Conservation (phyloP, 768 basidiomycete genomes). For the Rhodotorula paludigena region DNA sequence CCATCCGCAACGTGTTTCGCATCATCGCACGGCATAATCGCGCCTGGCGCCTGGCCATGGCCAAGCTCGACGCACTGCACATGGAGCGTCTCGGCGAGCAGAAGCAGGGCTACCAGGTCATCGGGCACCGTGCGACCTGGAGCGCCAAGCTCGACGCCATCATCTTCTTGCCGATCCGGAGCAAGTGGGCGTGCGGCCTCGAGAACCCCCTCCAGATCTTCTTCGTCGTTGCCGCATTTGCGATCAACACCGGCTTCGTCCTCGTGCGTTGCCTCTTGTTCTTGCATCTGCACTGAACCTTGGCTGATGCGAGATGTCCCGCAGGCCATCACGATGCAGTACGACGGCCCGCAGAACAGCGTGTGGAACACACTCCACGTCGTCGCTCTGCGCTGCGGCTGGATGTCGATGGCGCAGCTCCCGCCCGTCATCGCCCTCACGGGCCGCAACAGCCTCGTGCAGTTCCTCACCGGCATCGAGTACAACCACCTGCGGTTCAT, state of each 20-base stretch:
- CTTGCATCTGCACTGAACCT: no score
- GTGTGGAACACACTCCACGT: constrained; percentile 22
- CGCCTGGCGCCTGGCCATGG: constrained; percentile 15
- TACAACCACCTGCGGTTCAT: constrained; percentile 26
- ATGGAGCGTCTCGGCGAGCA: constrained; percentile 20
- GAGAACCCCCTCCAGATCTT: constrained; percentile 30
- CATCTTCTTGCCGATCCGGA: constrained; percentile 17
- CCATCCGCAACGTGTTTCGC: constrained; percentile 13
- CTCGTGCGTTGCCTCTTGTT: constrained; percentile 12
- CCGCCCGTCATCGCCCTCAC: constrained; percentile 31
- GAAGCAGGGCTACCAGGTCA: background rate
- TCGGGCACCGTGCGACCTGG: constrained; percentile 20
- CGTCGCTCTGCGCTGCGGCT: constrained; percentile 30
- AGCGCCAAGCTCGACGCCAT: constrained; percentile 18
- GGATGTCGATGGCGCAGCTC: constrained; percentile 32
- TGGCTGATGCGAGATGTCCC: background rate
- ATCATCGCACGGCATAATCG: constrained; percentile 14
- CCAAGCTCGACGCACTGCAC: constrained; percentile 20
- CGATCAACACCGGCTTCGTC: constrained; percentile 30
- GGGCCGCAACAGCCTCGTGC: constrained; percentile 34
- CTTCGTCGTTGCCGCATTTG: constrained; percentile 18
- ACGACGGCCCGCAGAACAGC: constrained; percentile 7
- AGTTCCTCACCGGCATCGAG: constrained; percentile 35
- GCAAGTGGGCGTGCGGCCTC: constrained; percentile 11
- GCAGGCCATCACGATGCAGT: constrained; percentile 7